Percentiles rank a stretch among this genome's conserved stretches.
phyloP scores from a whole-genome alignment of 345 rosid species.

The Gossypium rotundifolium region DNA sequence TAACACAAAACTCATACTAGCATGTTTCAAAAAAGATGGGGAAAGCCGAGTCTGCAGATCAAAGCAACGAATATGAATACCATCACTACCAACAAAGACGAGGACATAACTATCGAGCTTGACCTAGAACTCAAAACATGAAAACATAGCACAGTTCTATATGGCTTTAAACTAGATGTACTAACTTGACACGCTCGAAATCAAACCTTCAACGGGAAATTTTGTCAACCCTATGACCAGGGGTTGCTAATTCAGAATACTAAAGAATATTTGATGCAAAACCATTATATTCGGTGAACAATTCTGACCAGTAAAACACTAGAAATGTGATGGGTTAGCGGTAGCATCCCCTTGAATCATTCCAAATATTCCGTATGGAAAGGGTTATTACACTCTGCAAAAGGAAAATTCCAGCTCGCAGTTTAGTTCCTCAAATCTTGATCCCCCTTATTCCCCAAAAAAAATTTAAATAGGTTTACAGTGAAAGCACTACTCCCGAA shows the following conservation, averaged over 20 bases:
- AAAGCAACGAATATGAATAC: neutral
- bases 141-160: too few relatives aligned
- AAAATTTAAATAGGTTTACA: neutral
- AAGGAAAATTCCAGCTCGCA: constrained; percentile 10
- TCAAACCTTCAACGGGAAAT: neutral
- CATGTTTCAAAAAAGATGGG: neutral
- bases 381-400: constrained; percentile 23
- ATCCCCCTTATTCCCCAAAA: constrained; percentile 8
- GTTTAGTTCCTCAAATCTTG: constrained; percentile 11
- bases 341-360: neutral
- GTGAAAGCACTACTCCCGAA: neutral
- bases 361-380: neutral
- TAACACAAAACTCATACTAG: too few relatives aligned
- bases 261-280: neutral
- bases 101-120: neutral
- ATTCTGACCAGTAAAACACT: neutral
- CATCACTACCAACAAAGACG: neutral
- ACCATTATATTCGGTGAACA: neutral
- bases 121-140: neutral
- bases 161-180: neutral
- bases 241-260: neutral
- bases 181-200: neutral
- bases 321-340: neutral
- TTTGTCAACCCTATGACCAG: neutral
- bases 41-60: neutral